Conservation (phyloP, 1,284 basidiomycete genomes). For the Crepidotus sp. region DNA sequence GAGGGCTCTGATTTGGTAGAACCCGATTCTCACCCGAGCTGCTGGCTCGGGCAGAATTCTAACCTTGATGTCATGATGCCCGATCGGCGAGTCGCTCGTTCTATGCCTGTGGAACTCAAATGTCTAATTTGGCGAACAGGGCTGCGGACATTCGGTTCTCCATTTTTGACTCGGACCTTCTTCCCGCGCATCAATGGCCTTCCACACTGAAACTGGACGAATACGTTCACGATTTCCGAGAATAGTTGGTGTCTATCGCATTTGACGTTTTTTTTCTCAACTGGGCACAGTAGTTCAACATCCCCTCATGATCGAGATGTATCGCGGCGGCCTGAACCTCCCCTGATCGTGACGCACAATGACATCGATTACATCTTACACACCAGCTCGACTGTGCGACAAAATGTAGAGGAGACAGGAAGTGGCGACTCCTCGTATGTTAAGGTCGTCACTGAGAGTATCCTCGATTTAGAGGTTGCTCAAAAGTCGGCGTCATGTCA, state of each 20-base stretch:
- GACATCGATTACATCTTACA: slow-evolving; percentile 42
- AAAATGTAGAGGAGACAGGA: slow-evolving; percentile 28
- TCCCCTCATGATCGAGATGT: slow-evolving; percentile 24
- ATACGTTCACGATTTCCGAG: slow-evolving; percentile 34
- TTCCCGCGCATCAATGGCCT: slow-evolving; percentile 32
- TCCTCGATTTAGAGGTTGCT: slow-evolving; percentile 47
- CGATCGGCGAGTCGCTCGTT: slow-evolving; percentile 34
- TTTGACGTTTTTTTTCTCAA: slow-evolving; percentile 4
- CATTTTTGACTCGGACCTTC: slow-evolving; percentile 27
- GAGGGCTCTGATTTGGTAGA: background rate
- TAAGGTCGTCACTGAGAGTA: slow-evolving; percentile 32
- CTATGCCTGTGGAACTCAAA: background rate
- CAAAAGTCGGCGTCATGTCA: slow-evolving; percentile 45
- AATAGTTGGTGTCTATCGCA: slow-evolving; percentile 33
- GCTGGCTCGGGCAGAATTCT: slow-evolving; percentile 26
- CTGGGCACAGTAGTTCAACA: slow-evolving; percentile 25
- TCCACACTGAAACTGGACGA: slow-evolving; percentile 33
- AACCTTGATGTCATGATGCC: slow-evolving; percentile 46
- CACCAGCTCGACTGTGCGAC: slow-evolving; percentile 42
- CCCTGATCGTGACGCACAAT: slow-evolving; percentile 35
- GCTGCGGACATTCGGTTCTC: slow-evolving; percentile 43
- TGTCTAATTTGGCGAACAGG: slow-evolving; percentile 25
- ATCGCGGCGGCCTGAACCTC: slow-evolving; percentile 39
- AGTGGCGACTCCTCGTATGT: slow-evolving; percentile 16
- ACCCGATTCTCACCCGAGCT: slow-evolving; percentile 14